Evolutionary conservation across 257 asterid genomes (phyloP), one percentile per base, ranked within the genome.

Genomic region (Penstemon eatonii): DNA sequence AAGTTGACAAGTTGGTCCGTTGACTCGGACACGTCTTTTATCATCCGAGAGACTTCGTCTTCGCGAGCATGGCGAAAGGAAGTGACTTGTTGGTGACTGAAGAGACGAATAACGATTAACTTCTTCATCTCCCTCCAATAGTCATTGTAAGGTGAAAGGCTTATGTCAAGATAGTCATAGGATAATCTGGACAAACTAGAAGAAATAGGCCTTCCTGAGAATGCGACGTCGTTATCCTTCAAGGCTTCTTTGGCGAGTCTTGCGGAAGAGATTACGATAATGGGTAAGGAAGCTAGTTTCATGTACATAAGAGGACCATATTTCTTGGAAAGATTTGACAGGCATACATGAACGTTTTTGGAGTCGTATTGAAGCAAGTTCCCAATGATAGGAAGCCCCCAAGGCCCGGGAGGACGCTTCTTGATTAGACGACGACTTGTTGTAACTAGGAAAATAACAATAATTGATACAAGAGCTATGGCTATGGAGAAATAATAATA

Each of bases 201-300:
- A 12, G 3, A 37, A 8, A 5, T 15, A 7, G 71, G 61, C 60
- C 61, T 51, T n/a, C 71, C 54, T 4, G 61, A 44, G 13, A 66
- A 66, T 1, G 56, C 19, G 36, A 12, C 10, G 9, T 66, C 52
- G 4, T 42, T 9, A 13, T 7, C 15, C 8, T 60, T 60, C 33
- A 60, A 10, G 52, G 37, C 7, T 42, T 8, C 37, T 8, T 52
- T 52, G 8, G 18, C 57, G 8, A 13, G 25, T 11, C 7, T 13
- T 52, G 25, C 57, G 2, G 57, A 52, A 1, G 57, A 52, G 0
- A 52, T 52, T 7, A 52, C 57, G 18, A 52, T 4, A 0, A 63
- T 25, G 7, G 55, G 7, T 7, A n/a, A 6, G 9, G 18, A 55
- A 15, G 15, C 43, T 13, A 39, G 6, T 4, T 2, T 10, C 33